Conservation (phyloP, 1,284 basidiomycete species). For the Irpex sp. region DNA sequence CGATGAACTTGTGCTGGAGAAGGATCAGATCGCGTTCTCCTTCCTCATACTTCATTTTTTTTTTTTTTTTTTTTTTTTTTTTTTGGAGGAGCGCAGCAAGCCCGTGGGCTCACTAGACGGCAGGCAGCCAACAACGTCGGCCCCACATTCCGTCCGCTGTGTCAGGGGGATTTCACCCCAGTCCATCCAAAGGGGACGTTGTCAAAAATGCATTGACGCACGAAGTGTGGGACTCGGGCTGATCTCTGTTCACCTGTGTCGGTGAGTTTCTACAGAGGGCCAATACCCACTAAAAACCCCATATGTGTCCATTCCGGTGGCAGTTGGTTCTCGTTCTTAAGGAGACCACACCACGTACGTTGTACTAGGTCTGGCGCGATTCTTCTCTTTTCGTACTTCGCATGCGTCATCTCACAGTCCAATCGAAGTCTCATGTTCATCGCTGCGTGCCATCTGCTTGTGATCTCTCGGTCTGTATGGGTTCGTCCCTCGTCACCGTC, state of each 20-base stretch:
- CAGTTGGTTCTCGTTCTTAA: not conserved
- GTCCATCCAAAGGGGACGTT: no score
- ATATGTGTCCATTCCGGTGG: not conserved
- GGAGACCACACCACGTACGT: not conserved
- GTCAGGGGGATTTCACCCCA: no score
- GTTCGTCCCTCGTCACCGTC: not conserved
- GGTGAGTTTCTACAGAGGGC: not conserved
- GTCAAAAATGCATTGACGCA: no score
- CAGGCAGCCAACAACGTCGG: no score
- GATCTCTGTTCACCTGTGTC: no score
- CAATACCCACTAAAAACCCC: not conserved
- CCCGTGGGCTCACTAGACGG: no score
- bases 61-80: no score
- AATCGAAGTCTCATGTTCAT: not conserved
- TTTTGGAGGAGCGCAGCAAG: no score
- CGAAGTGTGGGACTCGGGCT: no score
- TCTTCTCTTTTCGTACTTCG: not conserved
- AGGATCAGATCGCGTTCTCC: constrained; percentile 96
- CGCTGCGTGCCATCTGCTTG: not conserved
- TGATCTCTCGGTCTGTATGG: not conserved
- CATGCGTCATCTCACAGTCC: not conserved
- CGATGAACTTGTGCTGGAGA: constrained; percentile 96
- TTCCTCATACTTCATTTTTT: no score
- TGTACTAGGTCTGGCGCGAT: not conserved
- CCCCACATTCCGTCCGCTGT: no score